Base-by-base conservation (phyloP, 495 filamentous ascomycete species). In the Extremus antarcticus region DNA sequence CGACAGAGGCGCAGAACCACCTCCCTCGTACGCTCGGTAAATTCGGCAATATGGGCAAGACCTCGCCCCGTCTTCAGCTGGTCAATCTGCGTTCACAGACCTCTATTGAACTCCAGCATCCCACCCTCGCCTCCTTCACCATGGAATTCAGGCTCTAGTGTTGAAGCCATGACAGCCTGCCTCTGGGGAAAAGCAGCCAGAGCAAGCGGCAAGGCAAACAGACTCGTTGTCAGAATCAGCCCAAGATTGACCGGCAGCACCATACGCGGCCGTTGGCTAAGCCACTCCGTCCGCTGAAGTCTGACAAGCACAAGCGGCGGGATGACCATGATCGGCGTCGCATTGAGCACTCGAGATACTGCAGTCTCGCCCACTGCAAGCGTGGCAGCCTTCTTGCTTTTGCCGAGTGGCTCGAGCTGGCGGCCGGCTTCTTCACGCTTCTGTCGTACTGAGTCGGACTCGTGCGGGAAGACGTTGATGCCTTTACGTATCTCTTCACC, bases 311-410 rank as follows among this genome's bases (percentile, higher is more conserved):
- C 71, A 57, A 96, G 71, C 23, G 90, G 86, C 21, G 92, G 92
- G 21, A 98, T 71, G 2, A 94, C 89, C 92, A 98, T 98, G 70
- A 98, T 91, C 0, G 92, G 92, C 1, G 86, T 94, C 51, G 89
- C 84, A 69, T 96, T 98, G 58, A 97, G 70, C 29, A 97, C 88
- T 29, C 92, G 80, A 57, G 82, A 87, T 21, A 92, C 70, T 1
- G 92, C 94, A 38, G 92, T 97, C 74, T 98, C 91, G 22, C 80
- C 80, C 7, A 98, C 94, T 0, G 92, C 92, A 15, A 96, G 68
- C 13, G 79, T 85, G 1, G 94, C 92, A 2, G 92, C 94, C 62
- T 81, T 84, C 69, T 83, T 83, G 64, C 82, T 87, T 78, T 91
- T 92, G 43, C 92, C 92, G 40, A 95, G 69, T 1, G 85, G 70